Evolutionary conservation across 192 early-diverging fungal species (phyloP).

Genomic region (Glomus cerebriforme): DNA sequence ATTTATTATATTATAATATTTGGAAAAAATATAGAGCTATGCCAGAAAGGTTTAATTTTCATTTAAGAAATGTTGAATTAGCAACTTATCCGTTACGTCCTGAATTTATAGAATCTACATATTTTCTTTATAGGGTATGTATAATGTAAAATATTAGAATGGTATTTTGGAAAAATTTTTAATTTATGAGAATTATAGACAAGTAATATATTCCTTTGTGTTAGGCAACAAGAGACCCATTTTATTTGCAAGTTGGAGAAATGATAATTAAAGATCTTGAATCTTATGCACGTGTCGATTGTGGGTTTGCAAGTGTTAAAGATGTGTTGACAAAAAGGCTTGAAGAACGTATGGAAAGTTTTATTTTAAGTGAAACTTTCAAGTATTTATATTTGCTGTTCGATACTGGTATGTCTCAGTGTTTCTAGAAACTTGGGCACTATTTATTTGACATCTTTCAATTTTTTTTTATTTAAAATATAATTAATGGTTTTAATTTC

Average conservation of each 20-base stretch:
- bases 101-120: constrained; percentile 94
- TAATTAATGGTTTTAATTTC: not conserved
- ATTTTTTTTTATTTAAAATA: not conserved
- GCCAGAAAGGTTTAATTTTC: constrained; percentile 88
- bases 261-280: constrained; percentile 83
- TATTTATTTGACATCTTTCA: not conserved
- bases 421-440: no score
- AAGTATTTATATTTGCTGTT: constrained; percentile 98
- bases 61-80: constrained; percentile 62
- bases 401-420: constrained; percentile 78
- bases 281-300: constrained; percentile 62
- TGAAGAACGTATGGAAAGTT: constrained; percentile 94
- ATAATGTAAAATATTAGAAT: not conserved
- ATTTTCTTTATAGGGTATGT: constrained; percentile 77
- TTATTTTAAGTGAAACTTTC: constrained; percentile 90
- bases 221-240: constrained; percentile 83
- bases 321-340: constrained; percentile 62
- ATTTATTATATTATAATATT: constrained; percentile 82
- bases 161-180: no score
- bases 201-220: not conserved
- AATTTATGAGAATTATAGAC: not conserved
- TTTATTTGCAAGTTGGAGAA: constrained; percentile 90
- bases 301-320: constrained; percentile 79
- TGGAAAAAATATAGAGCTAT: constrained; percentile 85
- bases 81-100: constrained; percentile 84